These are phyloP conservation scores for Clavispora santaluciae DNA, from an alignment of 805 yeast species.

Conservation along the genomic window DNA sequence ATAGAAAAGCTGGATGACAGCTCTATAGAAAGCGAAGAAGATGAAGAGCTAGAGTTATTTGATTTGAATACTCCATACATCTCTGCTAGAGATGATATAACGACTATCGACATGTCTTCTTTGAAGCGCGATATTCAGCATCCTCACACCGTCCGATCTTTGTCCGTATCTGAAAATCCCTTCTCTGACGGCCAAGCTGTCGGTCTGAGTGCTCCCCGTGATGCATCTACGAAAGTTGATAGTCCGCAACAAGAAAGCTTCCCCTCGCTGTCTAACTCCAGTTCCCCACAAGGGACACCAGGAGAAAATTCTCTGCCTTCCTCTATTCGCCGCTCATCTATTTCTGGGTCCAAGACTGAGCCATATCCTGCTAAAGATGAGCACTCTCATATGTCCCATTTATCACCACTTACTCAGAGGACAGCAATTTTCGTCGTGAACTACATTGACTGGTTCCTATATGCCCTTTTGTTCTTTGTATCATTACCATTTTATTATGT, in stretches of 20 bases:
- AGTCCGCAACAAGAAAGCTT: not conserved
- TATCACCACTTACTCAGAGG: slow-evolving; percentile 14
- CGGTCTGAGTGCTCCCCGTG: not conserved
- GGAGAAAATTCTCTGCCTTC: not conserved
- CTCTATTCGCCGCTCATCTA: not conserved
- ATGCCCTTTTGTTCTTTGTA: slow-evolving; percentile 41
- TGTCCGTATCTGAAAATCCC: slow-evolving; percentile 7
- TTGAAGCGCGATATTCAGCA: slow-evolving; percentile 4
- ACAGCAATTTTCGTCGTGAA: slow-evolving; percentile 35
- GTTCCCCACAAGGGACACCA: not conserved
- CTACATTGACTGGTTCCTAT: slow-evolving; percentile 54
- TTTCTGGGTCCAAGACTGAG: not conserved
- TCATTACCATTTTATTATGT: slow-evolving; percentile 61
- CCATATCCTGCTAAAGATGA: not conserved
- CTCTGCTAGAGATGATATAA: slow-evolving; percentile 28
- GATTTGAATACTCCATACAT: slow-evolving; percentile 6
- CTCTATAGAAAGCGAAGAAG: slow-evolving; percentile 7
- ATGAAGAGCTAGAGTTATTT: slow-evolving; percentile 16
- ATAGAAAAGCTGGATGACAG: slow-evolving; percentile 12
- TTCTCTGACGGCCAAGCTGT: not conserved
- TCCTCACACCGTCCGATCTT: slow-evolving; percentile 2
- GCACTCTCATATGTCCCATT: not conserved
- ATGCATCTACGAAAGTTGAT: not conserved
- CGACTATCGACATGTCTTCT: slow-evolving; percentile 30
- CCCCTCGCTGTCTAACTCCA: not conserved